These are phyloP conservation scores for Nannochloropsis granulata DNA, from an alignment of 108 stramenopile species.

Conservation along the genomic window DNA sequence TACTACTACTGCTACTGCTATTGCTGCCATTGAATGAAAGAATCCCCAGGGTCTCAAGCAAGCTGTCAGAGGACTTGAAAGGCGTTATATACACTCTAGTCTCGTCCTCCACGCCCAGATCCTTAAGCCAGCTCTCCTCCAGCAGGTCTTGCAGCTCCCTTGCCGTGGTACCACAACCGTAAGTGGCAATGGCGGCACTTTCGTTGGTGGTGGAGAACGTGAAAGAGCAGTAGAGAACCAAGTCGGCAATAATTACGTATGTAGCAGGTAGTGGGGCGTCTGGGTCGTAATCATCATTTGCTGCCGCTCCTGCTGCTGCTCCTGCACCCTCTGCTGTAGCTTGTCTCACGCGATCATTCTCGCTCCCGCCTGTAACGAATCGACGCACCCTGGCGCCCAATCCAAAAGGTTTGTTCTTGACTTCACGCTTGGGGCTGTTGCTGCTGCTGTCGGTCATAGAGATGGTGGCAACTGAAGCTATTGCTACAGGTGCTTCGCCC, in stretches of 20 bases:
- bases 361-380: not conserved
- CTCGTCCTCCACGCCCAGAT: not conserved
- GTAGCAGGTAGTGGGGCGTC: not conserved
- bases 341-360: not conserved
- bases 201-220: not conserved
- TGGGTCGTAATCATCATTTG: not conserved
- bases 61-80: not conserved
- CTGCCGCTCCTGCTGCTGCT: not conserved
- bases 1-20: not conserved
- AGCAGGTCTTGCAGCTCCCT: not conserved
- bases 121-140: not conserved
- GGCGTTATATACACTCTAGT: not conserved
- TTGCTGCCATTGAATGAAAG: not conserved
- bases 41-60: not conserved
- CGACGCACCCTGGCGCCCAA: not conserved
- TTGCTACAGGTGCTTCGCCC: too few species aligned
- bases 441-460: not conserved
- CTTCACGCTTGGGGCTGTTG: not conserved
- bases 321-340: not conserved
- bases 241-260: not conserved
- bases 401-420: not conserved
- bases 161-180: not conserved
- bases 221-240: not conserved
- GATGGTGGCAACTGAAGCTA: too few species aligned
- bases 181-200: not conserved